Evolutionary conservation across 176 grass and related monocot genomes (phyloP).

Genomic region (Ananas comosus): DNA sequence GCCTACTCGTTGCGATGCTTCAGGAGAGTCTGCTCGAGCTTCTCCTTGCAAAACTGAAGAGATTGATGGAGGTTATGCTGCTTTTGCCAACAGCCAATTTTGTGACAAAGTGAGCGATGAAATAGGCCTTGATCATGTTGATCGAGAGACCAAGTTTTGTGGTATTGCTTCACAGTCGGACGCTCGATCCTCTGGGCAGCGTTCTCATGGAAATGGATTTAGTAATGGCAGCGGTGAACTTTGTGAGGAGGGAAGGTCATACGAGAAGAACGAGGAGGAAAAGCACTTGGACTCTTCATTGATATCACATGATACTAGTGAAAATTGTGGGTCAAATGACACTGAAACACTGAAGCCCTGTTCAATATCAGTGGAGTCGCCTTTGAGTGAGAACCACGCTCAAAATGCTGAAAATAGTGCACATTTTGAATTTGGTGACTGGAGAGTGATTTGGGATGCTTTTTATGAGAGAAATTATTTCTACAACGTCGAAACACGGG

Average conservation of each 20-base stretch:
- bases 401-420: slow-evolving; percentile 25
- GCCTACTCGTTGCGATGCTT: slow-evolving; percentile 13
- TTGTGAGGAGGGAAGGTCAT: slow-evolving; percentile 27
- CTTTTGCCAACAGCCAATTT: slow-evolving; percentile 14
- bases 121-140: slow-evolving; percentile 21
- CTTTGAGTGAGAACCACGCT: slow-evolving; percentile 17
- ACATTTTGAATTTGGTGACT: slow-evolving; percentile 56
- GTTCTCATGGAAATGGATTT: slow-evolving; percentile 29
- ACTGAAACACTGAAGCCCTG: neutral
- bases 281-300: slow-evolving; percentile 19
- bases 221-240: slow-evolving; percentile 15
- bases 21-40: slow-evolving; percentile 4
- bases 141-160: slow-evolving; percentile 20
- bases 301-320: slow-evolving; percentile 16
- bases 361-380: slow-evolving; percentile 25
- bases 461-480: slow-evolving; percentile 77
- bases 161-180: slow-evolving; percentile 11
- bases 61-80: slow-evolving; percentile 13
- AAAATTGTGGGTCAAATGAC: neutral
- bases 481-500: slow-evolving; percentile 57
- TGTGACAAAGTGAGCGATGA: slow-evolving; percentile 19
- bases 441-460: slow-evolving; percentile 70
- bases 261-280: slow-evolving; percentile 18
- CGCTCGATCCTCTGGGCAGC: slow-evolving; percentile 5
- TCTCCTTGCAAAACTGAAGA: slow-evolving; percentile 19